Percentiles rank a stretch among this genome's conserved stretches.
phyloP scores from a whole-genome alignment of 2,329 filamentous ascomycete species.

The Aspergillus sp. region DNA sequence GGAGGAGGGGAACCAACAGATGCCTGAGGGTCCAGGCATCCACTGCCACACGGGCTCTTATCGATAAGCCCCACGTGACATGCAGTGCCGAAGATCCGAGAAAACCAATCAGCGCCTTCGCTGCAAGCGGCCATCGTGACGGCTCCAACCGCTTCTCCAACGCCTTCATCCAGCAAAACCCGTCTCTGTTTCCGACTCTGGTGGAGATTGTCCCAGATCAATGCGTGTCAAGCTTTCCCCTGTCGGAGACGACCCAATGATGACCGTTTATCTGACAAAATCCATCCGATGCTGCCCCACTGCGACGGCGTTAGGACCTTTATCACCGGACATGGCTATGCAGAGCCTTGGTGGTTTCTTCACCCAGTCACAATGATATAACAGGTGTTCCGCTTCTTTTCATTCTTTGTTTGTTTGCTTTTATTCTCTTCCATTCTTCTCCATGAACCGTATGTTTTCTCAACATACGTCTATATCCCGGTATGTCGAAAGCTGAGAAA shows the following conservation, averaged over 20 bases:
- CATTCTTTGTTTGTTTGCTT: background rate
- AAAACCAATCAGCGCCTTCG: background rate
- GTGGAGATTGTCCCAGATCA: background rate
- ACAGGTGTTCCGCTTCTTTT: background rate
- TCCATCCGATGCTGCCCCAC: background rate
- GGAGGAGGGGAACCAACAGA: background rate
- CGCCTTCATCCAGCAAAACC: background rate
- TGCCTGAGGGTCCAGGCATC: background rate
- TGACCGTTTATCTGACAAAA: background rate
- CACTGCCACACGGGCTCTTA: background rate
- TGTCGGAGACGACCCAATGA: background rate
- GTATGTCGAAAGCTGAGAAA: background rate
- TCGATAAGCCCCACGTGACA: constrained; percentile 4
- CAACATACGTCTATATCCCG: background rate
- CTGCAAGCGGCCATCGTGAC: background rate
- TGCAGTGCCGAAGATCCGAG: constrained; percentile 5
- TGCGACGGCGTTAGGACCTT: constrained; percentile 1
- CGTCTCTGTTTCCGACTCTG: background rate
- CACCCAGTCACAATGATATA: constrained; percentile 2
- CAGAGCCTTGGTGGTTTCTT: too few species aligned
- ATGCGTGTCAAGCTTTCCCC: constrained; percentile 7
- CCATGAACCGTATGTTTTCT: background rate
- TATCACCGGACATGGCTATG: background rate
- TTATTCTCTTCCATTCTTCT: background rate
- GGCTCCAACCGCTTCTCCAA: background rate